Evolutionary conservation across 768 basidiomycete species (phyloP), one percentile per base, ranked within the genome.

Genomic region (Rhodotorula toruloides): DNA sequence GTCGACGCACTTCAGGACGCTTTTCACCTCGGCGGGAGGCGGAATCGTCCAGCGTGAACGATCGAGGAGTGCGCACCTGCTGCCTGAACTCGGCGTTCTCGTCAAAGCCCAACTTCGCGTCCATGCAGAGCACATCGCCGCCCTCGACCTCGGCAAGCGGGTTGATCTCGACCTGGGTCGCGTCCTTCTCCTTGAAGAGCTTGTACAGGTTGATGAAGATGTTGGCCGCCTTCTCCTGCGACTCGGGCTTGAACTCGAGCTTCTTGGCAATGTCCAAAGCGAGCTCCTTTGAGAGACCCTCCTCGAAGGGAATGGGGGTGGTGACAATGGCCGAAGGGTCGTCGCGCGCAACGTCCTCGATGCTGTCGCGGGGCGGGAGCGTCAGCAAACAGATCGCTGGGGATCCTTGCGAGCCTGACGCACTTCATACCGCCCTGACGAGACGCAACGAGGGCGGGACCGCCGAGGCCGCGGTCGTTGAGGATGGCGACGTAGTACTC

Each of bases 1-100:
- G n/a, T n/a, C n/a, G n/a, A n/a, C n/a, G n/a, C n/a, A n/a, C n/a
- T n/a, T n/a, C n/a, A n/a, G n/a, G n/a, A n/a, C n/a, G n/a, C n/a
- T n/a, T n/a, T n/a, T n/a, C n/a, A n/a, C n/a, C n/a, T 17, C 17
- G 1, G 25, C 36, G 16, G 14, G 25, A n/a, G 19, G 12, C 27
- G 21, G 37, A 34, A 32, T 17, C 29, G 5, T 7, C 17, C 4
- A 1, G 25, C 5, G 34, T 10, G 22, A 17, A 25, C 34, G 43
- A 9, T 13, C 13, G 29, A 43, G 16, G 39, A 37, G 46, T 10
- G 34, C 65, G 47, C 17, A 60, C 71, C 71, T 73, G 79, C 76
- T 99, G 96, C 67, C 96, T 88, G 85, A 99, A 99, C 76, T 92
- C 91, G 43, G 96, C 96, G 76, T 99, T 98, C 77, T 99, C 96